A percentile compares a stretch with the other conserved stretches of the same genome.
These are phyloP conservation scores for Colletotrichum sp. DNA, from an alignment of 2,329 filamentous ascomycete species.

Conservation along the genomic window DNA sequence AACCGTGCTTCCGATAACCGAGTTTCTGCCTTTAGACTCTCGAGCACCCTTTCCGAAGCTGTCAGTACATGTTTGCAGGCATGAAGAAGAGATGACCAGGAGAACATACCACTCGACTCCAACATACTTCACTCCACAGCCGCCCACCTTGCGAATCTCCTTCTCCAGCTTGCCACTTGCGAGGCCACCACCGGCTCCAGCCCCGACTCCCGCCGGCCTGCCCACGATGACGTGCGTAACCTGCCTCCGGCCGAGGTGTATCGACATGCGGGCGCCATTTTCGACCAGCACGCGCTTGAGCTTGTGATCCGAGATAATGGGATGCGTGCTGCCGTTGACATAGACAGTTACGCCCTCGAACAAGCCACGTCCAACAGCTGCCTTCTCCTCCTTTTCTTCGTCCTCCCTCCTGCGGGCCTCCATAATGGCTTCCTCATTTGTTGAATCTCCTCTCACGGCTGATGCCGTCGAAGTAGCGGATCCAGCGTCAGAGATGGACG, in stretches of 20 bases:
- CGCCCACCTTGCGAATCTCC: constrained; percentile 73
- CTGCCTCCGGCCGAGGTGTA: constrained; percentile 71
- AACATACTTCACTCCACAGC: constrained; percentile 78
- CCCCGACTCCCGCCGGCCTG: constrained; percentile 50
- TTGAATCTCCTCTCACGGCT: not conserved
- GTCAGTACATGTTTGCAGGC: not conserved
- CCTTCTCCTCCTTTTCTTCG: constrained; percentile 49
- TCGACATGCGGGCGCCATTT: constrained; percentile 75
- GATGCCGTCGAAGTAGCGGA: not conserved
- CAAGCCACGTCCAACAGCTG: constrained; percentile 44
- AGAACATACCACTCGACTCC: constrained; percentile 75
- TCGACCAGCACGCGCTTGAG: constrained; percentile 78
- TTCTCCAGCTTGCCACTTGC: constrained; percentile 80
- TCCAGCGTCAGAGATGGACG: constrained; percentile 1
- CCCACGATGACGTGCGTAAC: constrained; percentile 90
- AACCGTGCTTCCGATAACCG: constrained; percentile 79
- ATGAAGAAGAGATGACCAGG: constrained; percentile 12
- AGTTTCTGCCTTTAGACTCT: constrained; percentile 78
- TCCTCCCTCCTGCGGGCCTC: constrained; percentile 48
- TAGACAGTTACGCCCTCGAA: constrained; percentile 79
- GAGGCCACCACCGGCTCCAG: constrained; percentile 74
- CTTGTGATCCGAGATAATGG: constrained; percentile 82
- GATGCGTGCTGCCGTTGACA: constrained; percentile 86
- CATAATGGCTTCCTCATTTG: constrained; percentile 29
- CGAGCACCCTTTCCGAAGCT: constrained; percentile 66